Base-by-base conservation (phyloP, 495 filamentous ascomycete genomes). In the Talaromyces liani region DNA sequence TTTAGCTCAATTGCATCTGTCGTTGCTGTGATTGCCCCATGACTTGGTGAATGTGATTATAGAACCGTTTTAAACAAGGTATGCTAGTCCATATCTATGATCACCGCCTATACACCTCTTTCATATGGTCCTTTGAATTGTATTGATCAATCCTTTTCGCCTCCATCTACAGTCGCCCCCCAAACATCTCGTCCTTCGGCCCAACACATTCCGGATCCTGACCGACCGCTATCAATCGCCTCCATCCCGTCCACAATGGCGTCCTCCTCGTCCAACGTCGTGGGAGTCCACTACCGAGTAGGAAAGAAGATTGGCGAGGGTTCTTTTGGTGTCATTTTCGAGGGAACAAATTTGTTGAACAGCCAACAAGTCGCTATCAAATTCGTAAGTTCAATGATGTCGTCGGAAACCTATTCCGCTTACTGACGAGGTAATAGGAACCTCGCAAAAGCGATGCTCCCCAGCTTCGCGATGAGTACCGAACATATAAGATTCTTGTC, bases 281-380 rank as follows among this genome's bases (percentile, higher is more conserved):
- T 99, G 65, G 94, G 94, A 68, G 94, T 99, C 65, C 94, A 99
- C 82, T 99, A 99, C 75, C 85, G 95, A 66, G 94, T 99, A 61
- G 94, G 94, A 65, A 99, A 98, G 85, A 99, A 99, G 77, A 99
- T 99, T 63, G 94, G 94, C 67, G 94, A 99, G 82, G 94, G 94
- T 24, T 97, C 92, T 12, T 99, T 99, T 69, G 94, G 94, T 79
- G 94, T 99, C 63, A 97, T 99, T 67, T 99, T 99, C 66, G 94
- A 99, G 77, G 94, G 94, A 54, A 97, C 92, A 68, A 99, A 99
- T 77, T 83, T 99, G 63, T 83, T 99, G 75, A 99, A 99, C 82
- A 97, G 94, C 77, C 94, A 98, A 76, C 94, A 97, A 77, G 94
- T 99, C 63, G 94, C 94, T 66, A 99, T 99, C 81, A 99, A 99